A percentile compares a stretch with the other conserved stretches of the same genome.
Conservation (phyloP, 495 filamentous ascomycete genomes). For the Talaromyces trachyspermus region DNA sequence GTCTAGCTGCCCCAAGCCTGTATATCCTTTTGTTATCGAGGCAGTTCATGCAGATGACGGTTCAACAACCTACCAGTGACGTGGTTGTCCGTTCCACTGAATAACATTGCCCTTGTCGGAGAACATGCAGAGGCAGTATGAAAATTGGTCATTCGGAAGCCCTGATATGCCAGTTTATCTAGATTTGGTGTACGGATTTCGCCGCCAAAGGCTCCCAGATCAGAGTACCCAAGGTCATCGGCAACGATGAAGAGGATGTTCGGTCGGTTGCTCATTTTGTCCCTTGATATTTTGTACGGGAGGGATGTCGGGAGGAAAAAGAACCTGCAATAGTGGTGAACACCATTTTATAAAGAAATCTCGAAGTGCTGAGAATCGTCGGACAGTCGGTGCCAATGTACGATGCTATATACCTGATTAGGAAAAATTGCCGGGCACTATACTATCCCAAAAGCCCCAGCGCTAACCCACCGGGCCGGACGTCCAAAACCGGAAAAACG, state of each 20-base stretch:
- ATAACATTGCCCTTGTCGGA: slow-evolving; percentile 54
- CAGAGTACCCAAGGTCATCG: slow-evolving; percentile 58
- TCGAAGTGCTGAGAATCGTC: neutral
- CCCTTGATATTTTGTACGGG: neutral
- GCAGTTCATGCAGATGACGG: slow-evolving; percentile 24
- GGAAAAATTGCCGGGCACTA: neutral
- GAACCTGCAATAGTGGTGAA: neutral
- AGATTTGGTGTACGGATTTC: slow-evolving; percentile 59
- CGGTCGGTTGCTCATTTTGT: slow-evolving; percentile 34
- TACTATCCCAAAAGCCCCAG: neutral
- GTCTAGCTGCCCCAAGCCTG: slow-evolving; percentile 20
- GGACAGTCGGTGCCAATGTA: neutral
- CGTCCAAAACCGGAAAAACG: neutral
- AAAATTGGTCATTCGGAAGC: slow-evolving; percentile 54
- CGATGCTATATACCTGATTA: neutral
- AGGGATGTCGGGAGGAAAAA: neutral
- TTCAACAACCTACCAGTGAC: slow-evolving; percentile 45
- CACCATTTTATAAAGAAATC: neutral
- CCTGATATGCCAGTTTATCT: slow-evolving; percentile 46
- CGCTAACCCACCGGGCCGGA: neutral
- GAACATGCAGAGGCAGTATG: slow-evolving; percentile 59
- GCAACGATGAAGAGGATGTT: slow-evolving; percentile 58
- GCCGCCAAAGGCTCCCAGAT: slow-evolving; percentile 53
- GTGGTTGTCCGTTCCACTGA: slow-evolving; percentile 42
- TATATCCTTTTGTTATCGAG: neutral